Conservation (phyloP, 148 eudicot species). For the Nepenthes mirabilis region DNA sequence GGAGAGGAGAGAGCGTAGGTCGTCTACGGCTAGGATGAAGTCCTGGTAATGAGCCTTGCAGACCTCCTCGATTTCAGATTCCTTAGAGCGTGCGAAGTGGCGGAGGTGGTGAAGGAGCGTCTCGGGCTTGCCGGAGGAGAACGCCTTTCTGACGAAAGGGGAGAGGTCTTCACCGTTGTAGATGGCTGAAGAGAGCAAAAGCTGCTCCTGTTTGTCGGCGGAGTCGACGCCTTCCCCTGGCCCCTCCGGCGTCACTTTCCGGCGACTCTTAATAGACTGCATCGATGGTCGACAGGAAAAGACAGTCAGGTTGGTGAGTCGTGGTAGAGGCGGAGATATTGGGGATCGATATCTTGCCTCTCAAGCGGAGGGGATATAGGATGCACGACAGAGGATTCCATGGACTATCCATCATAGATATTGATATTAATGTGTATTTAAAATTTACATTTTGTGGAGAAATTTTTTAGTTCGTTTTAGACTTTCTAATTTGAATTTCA, state of each 20-base stretch:
- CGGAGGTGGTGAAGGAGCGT: conserved; percentile 55
- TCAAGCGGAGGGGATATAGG: too few relatives aligned
- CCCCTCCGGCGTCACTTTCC: conserved; percentile 34
- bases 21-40: conserved; percentile 92
- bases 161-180: conserved; percentile 81
- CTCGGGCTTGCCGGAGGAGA: conserved; percentile 72
- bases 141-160: conserved; percentile 71
- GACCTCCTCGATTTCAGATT: conserved; percentile 73
- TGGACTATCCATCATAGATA: too few relatives aligned
- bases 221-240: conserved; percentile 19
- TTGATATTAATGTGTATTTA: too few relatives aligned
- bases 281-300: conserved; percentile 18
- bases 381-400: too few relatives aligned
- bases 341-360: conserved; percentile 35
- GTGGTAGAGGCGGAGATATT: neutral
- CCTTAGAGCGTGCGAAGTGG: conserved; percentile 60
- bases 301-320: conserved; percentile 24
- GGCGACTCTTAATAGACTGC: conserved; percentile 53
- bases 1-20: conserved; percentile 83
- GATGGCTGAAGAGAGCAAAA: conserved; percentile 80
- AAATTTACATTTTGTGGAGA: too few relatives aligned
- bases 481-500: too few relatives aligned
- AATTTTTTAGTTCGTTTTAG: too few relatives aligned
- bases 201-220: conserved; percentile 63
- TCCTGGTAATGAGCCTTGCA: conserved; percentile 90